Conservation (phyloP, 1,284 basidiomycete genomes). For the Caloboletus inedulis region DNA sequence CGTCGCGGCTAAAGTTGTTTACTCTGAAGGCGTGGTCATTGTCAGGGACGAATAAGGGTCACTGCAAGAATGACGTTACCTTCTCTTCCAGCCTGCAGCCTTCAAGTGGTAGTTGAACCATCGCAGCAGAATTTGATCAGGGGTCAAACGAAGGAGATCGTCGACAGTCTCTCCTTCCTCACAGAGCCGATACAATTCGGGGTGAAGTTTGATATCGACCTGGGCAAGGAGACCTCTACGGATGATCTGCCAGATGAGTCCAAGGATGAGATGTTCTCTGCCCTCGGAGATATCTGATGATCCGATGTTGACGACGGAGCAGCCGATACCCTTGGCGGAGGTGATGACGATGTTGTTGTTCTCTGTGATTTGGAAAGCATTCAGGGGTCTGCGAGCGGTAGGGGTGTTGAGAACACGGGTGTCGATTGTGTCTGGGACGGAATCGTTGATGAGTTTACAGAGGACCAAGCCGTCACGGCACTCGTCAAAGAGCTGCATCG, state of each 20-base stretch:
- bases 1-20: constrained; percentile 96
- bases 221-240: constrained; percentile 89
- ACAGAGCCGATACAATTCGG: constrained; percentile 92
- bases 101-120: constrained; percentile 99
- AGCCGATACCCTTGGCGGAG: constrained; percentile 96
- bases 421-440: constrained; percentile 98
- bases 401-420: constrained; percentile 96
- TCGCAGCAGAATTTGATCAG: constrained; percentile 92
- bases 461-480: constrained; percentile 93
- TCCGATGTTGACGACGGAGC: constrained; percentile 98
- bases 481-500: constrained; percentile 99
- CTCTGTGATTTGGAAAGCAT: constrained; percentile 98
- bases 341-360: constrained; percentile 99
- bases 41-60: constrained; percentile 7
- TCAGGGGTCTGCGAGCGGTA: constrained; percentile 71
- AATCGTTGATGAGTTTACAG: constrained; percentile 98
- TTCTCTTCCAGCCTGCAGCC: constrained; percentile 86
- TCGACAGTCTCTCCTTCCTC: constrained; percentile 98
- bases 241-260: constrained; percentile 98
- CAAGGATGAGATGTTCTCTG: constrained; percentile 95
- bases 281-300: constrained; percentile 92
- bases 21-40: constrained; percentile 52
- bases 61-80: constrained; percentile 42
- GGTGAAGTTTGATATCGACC: constrained; percentile 97
- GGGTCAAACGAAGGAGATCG: constrained; percentile 89